Base-by-base conservation (phyloP, 192 early-diverging fungal genomes). In the Coemansia furcata region DNA sequence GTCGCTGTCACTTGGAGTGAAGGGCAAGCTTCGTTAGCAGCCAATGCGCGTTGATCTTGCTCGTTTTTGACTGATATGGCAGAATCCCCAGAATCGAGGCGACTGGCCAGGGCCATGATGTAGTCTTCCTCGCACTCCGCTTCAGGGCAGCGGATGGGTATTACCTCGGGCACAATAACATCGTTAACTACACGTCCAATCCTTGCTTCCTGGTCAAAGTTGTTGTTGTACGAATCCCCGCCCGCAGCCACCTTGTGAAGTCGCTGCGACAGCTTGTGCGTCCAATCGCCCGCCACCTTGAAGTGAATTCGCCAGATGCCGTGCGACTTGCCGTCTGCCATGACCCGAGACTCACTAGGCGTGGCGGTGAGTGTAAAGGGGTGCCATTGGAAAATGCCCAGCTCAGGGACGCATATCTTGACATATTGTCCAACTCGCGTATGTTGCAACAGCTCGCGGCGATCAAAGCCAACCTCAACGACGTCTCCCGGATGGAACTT, bases 241-340 rank as follows among this genome's bases (percentile, higher is more conserved):
- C 79, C 79, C n/a, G 70, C 74, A 11, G 79, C 70, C 0, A 82
- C 79, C 68, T 68, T 82, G 30, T 76, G 71, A 17, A 93, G 81
- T 17, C 87, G 83, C 66, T 90, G 80, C 35, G 88, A 85, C 17
- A 89, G 62, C 59, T 78, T 82, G 72, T 85, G 84, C 6, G 92
- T 94, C 87, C 91, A 94, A 77, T 94, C 87, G 37, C 90, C 90
- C 26, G 87, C 84, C 8, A 91, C 78, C 67, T 91, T 92, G 57
- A 93, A 89, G 80, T 94, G 93, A 14, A 94, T 76, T 35, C 87
- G 88, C 79, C 79, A 82, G 14, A 82, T 76, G 15, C 71, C 74
- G 32, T 70, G 79, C 21, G 74, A 61, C 58, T 69, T 69, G 57
- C 79, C 79, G 59, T 82, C 79, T 6, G 79, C 79, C 74, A 82